These are phyloP conservation scores for Kwoniella dejecticola DNA, from an alignment of 768 basidiomycete genomes.

Conservation along the genomic window DNA sequence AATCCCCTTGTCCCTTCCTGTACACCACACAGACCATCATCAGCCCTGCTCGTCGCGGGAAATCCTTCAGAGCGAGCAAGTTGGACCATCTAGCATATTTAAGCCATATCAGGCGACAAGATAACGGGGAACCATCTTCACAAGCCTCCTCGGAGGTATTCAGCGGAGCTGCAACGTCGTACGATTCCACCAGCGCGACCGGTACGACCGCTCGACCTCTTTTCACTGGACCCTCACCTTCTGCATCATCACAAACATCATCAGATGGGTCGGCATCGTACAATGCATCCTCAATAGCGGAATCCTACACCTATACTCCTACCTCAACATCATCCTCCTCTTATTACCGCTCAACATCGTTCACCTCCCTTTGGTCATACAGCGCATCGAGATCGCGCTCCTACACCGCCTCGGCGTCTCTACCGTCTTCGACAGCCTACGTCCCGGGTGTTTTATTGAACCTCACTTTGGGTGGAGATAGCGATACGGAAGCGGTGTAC, in stretches of 20 bases:
- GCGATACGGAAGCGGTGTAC: constrained; percentile 45
- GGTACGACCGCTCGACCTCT: constrained; percentile 5
- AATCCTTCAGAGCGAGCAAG: not conserved
- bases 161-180: not conserved
- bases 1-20: not conserved
- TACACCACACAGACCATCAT: not conserved
- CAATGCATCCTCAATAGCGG: not conserved
- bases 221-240: constrained; percentile 16
- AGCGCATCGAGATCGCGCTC: constrained; percentile 11
- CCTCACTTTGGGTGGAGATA: constrained; percentile 25
- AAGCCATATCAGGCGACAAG: constrained; percentile 1
- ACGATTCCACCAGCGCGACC: not conserved
- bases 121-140: constrained; percentile 5
- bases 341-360: constrained; percentile 11
- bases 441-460: constrained; percentile 30
- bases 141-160: constrained; percentile 8
- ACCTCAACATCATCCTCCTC: constrained; percentile 15
- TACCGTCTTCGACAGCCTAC: constrained; percentile 13
- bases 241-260: not conserved
- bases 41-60: not conserved
- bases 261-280: not conserved
- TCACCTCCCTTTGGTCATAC: constrained; percentile 23
- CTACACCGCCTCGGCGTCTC: constrained; percentile 12
- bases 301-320: not conserved
- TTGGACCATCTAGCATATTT: not conserved